These are phyloP conservation scores for Rhizopogon roseolus DNA, from an alignment of 768 basidiomycete species.

Conservation along the genomic window DNA sequence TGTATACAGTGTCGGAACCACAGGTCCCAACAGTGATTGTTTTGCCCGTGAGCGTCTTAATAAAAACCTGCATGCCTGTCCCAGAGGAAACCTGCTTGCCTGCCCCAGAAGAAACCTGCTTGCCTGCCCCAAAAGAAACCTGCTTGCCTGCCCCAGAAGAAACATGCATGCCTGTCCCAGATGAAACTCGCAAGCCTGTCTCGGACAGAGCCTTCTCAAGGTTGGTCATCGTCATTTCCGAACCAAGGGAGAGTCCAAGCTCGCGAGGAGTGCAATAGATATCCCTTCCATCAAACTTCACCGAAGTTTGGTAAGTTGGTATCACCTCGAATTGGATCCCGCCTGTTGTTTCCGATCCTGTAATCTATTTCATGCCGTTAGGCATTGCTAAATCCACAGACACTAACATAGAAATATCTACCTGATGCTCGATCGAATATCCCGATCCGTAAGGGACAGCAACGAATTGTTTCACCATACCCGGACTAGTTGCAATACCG, in stretches of 20 bases:
- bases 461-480: conserved; percentile 10
- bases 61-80: conserved; percentile 78
- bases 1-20: conserved; percentile 72
- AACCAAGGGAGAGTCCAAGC: neutral
- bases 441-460: conserved; percentile 21
- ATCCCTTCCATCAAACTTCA: neutral
- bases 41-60: conserved; percentile 80
- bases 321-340: conserved; percentile 7
- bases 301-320: neutral
- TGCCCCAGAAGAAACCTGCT: too few relatives aligned
- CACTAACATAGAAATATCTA: neutral
- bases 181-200: too few relatives aligned
- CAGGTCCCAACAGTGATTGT: conserved; percentile 81
- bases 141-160: too few relatives aligned
- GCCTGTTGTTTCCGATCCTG: conserved; percentile 1
- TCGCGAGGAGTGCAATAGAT: neutral
- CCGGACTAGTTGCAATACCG: conserved; percentile 18
- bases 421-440: conserved; percentile 19
- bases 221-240: neutral
- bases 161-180: too few relatives aligned
- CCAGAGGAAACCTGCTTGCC: neutral
- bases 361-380: neutral
- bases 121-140: conserved; percentile 31
- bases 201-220: neutral
- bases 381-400: neutral